These are phyloP conservation scores for Fusarium annulatum DNA, from an alignment of 2,329 filamentous ascomycete genomes.

Conservation along the genomic window DNA sequence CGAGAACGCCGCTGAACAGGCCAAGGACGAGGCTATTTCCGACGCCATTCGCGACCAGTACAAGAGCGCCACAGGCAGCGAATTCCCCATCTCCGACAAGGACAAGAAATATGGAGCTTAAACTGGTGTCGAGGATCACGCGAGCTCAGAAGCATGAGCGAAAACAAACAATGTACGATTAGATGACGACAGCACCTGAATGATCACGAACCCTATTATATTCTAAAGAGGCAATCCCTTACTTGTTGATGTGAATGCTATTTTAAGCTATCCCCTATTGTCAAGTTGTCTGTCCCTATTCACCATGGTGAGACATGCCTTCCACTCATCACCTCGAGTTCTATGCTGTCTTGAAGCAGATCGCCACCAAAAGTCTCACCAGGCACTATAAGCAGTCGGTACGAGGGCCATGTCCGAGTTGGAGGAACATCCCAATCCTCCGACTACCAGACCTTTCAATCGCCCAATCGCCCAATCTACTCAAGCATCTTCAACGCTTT, in stretches of 20 bases:
- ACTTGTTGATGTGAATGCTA: neutral
- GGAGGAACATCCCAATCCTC: neutral
- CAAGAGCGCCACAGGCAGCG: conserved; percentile 74
- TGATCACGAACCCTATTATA: neutral
- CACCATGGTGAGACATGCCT: neutral
- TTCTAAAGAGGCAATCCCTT: neutral
- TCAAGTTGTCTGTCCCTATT: neutral
- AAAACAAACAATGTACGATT: conserved; percentile 3
- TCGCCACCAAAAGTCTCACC: neutral
- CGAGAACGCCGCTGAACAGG: conserved; percentile 79
- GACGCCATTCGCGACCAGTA: conserved; percentile 78
- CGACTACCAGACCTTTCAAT: neutral
- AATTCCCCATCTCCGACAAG: conserved; percentile 78
- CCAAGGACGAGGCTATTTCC: conserved; percentile 83
- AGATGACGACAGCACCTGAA: conserved; percentile 6
- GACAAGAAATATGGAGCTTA: conserved; percentile 53
- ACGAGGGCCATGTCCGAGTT: neutral
- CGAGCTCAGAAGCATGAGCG: neutral
- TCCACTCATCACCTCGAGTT: neutral
- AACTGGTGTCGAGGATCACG: neutral
- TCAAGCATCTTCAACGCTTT: neutral
- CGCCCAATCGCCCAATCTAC: accelerated
- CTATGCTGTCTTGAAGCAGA: neutral
- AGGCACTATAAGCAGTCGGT: too few relatives aligned
- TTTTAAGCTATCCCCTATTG: neutral